These are phyloP conservation scores for Gastrolobium bilobum DNA, from an alignment of 306 rosid genomes.

Conservation along the genomic window DNA sequence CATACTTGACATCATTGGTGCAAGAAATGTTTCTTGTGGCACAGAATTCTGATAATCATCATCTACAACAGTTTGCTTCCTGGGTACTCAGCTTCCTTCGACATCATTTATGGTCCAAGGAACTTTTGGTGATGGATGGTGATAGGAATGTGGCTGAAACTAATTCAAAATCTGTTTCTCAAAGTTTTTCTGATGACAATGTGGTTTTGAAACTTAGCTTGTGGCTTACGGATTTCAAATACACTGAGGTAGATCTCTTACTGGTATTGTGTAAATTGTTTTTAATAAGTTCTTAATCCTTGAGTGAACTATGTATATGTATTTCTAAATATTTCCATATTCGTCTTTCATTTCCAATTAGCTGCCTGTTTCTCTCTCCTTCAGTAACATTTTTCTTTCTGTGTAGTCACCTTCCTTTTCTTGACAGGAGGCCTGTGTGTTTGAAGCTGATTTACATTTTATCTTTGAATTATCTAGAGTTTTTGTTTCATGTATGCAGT, in stretches of 20 bases:
- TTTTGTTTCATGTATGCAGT: background rate
- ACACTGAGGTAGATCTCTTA: slow-evolving; percentile 63
- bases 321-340: slow-evolving; percentile 8
- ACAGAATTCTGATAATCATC: slow-evolving; percentile 79
- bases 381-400: background rate
- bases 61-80: slow-evolving; percentile 84
- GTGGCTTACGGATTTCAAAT: slow-evolving; percentile 79
- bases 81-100: slow-evolving; percentile 87
- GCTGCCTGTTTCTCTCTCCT: slow-evolving; percentile 6
- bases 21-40: slow-evolving; percentile 97
- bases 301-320: slow-evolving; percentile 17
- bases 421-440: background rate
- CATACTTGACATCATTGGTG: slow-evolving; percentile 75
- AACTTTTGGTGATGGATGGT: slow-evolving; percentile 53
- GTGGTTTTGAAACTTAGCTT: slow-evolving; percentile 70
- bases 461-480: background rate
- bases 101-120: slow-evolving; percentile 73
- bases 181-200: slow-evolving; percentile 75
- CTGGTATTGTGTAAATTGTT: slow-evolving; percentile 32
- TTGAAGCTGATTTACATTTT: background rate
- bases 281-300: slow-evolving; percentile 8
- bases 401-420: background rate
- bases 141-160: slow-evolving; percentile 51
- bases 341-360: slow-evolving; percentile 9
- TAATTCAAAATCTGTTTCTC: slow-evolving; percentile 65